Percentiles rank a stretch among this genome's conserved stretches.
phyloP scores from a whole-genome alignment of 176 grass and related monocot genomes.

The Aechmea fasciata region DNA sequence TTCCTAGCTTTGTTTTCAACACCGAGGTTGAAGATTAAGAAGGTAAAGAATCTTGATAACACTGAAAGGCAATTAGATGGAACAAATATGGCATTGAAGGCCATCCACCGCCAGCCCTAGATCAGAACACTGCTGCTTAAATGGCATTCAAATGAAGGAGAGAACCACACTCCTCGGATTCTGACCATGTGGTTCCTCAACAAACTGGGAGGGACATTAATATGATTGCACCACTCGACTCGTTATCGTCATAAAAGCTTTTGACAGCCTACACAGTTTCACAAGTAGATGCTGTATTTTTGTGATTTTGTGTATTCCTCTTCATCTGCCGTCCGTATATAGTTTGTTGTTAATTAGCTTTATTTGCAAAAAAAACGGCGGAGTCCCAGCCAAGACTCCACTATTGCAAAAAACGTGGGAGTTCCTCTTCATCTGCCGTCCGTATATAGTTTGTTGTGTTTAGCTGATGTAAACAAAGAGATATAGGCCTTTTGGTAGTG shows the following conservation, averaged over 20 bases:
- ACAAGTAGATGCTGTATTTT: background rate
- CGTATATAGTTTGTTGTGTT: no score
- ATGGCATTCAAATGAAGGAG: no score
- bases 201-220: background rate
- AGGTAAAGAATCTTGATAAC: background rate
- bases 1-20: slow-evolving; percentile 85
- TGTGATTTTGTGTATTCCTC: background rate
- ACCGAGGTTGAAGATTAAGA: slow-evolving; percentile 61
- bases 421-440: no score
- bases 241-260: background rate
- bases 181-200: background rate
- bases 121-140: background rate
- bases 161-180: background rate
- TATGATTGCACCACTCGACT: background rate
- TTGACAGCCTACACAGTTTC: background rate
- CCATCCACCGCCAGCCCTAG: background rate
- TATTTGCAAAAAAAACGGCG: no score
- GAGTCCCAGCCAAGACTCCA: no score
- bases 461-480: no score
- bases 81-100: slow-evolving; percentile 10
- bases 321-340: background rate
- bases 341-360: background rate
- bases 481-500: no score
- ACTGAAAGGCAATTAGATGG: background rate
- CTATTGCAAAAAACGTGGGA: no score